Conservation (phyloP, 164 flowering plant species). For the Cinnamomum micranthum region DNA sequence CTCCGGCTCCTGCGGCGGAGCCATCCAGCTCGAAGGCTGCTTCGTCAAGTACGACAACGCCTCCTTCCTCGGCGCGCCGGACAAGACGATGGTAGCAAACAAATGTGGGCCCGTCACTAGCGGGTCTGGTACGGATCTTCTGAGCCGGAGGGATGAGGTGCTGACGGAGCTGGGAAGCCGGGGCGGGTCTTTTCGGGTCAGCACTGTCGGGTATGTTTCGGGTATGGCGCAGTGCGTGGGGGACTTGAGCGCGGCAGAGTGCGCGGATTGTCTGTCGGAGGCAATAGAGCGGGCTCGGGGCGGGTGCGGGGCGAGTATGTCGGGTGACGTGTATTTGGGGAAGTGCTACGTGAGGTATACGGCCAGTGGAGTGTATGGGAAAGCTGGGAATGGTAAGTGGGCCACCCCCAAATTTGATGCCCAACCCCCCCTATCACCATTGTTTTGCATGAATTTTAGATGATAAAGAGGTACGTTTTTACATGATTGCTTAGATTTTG, state of each 20-base stretch:
- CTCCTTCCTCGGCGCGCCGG: conserved; percentile 60
- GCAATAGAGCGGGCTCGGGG: conserved; percentile 55
- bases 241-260: conserved; percentile 64
- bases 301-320: conserved; percentile 55
- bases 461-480: too few relatives aligned
- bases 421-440: too few relatives aligned
- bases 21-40: conserved; percentile 70
- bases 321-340: conserved; percentile 75
- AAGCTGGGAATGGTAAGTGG: conserved; percentile 17
- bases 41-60: conserved; percentile 72
- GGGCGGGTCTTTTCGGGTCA: conserved; percentile 51
- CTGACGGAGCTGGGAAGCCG: conserved; percentile 33
- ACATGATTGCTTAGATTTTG: too few relatives aligned
- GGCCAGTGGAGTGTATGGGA: conserved; percentile 22
- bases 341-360: conserved; percentile 83
- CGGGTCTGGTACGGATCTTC: conserved; percentile 28
- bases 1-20: conserved; percentile 53
- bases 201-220: conserved; percentile 53
- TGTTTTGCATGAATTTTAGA: too few relatives aligned
- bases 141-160: conserved; percentile 56
- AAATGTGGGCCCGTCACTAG: conserved; percentile 57
- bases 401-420: too few relatives aligned
- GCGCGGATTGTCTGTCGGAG: conserved; percentile 64
- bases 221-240: conserved; percentile 89
- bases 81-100: conserved; percentile 64